A percentile compares a stretch with the other conserved stretches of the same genome.
phyloP scores from a whole-genome alignment of 495 filamentous ascomycete genomes.

The Tuber calosporum region DNA sequence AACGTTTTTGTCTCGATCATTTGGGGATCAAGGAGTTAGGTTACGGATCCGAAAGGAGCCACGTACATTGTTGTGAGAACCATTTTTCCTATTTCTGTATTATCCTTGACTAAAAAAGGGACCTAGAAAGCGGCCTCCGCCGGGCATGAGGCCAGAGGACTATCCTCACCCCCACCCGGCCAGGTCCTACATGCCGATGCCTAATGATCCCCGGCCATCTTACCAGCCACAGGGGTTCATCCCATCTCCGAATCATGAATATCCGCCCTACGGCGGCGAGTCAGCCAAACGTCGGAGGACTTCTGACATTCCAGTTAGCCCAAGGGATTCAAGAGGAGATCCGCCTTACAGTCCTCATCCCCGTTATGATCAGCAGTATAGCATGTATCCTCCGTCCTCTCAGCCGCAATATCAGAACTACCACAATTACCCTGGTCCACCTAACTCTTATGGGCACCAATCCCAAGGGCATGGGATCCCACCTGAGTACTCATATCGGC shows the following conservation, averaged over 20 bases:
- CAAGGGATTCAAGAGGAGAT: constrained; percentile 36
- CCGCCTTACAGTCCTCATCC: constrained; percentile 33
- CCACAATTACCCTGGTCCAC: constrained; percentile 31
- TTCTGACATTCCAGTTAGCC: constrained; percentile 27
- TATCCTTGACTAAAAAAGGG: constrained; percentile 13
- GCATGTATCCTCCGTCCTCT: constrained; percentile 37
- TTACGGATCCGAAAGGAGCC: constrained; percentile 83
- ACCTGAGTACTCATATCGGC: constrained; percentile 34
- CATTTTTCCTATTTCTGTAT: not conserved
- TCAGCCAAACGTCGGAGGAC: constrained; percentile 37
- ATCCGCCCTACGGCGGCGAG: constrained; percentile 30
- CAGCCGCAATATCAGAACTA: constrained; percentile 34
- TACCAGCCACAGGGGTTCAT: constrained; percentile 23
- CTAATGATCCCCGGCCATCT: constrained; percentile 31
- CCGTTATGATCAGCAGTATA: constrained; percentile 33
- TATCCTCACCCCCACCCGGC: constrained; percentile 33
- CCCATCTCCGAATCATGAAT: constrained; percentile 35
- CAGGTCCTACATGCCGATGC: constrained; percentile 28
- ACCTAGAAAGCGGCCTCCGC: constrained; percentile 38
- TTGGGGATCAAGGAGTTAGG: constrained; percentile 90
- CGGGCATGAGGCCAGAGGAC: constrained; percentile 39
- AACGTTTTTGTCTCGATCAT: constrained; percentile 82
- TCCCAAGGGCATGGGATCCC: constrained; percentile 10
- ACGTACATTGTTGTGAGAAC: constrained; percentile 49
- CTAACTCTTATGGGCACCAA: constrained; percentile 29